Evolutionary conservation across 305 asterid genomes (phyloP), one percentile per base, ranked within the genome.

Genomic region (Fraxinus angustifolia): DNA sequence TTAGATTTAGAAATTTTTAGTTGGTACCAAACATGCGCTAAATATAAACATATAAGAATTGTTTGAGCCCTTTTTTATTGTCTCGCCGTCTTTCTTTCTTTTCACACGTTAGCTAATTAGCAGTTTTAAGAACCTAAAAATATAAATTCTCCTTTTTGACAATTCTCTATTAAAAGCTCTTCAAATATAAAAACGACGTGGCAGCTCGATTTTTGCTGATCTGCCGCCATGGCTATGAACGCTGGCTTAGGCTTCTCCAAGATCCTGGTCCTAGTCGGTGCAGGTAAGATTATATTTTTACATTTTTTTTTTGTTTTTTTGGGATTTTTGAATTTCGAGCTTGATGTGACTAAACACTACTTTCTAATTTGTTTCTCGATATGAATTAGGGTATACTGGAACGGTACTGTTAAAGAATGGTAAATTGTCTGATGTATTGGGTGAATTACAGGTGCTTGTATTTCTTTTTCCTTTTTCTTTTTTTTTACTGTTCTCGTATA

Each of bases 371-470:
- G 53, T 42, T 77, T 72, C 12, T 77, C 82, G 67, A 75, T 36
- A 33, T 75, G 80, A 85, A 81, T 72, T 88, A 93, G 98, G 98
- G 31, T 93, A 90, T 79, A 90, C 97, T 71, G 95, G 96, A 82
- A 93, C 97, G 78, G 8, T 93, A 80, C 78, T 94, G 87, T 3
- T 91, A 82, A 87, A 85, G 88, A 94, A 91, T 70, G 96, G 95
- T 7, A 94, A 94, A 90, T 84, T 95, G 75, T 92, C 99, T n/a
- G 97, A 95, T 82, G 84, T 93, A 12, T 80, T 95, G 82, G 88
- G 88, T 45, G 98, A 95, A 81, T 81, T 95, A 71, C 97, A 93
- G 96, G 98, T 94, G 89, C 74, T 80, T 75, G 17, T 74, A 17
- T 73, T 84, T 78, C 31, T 30, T 7, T 76, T 50, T 81, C 21